Base-by-base conservation (phyloP, 2,329 filamentous ascomycete species). In the Pseudogymnoascus sp. region DNA sequence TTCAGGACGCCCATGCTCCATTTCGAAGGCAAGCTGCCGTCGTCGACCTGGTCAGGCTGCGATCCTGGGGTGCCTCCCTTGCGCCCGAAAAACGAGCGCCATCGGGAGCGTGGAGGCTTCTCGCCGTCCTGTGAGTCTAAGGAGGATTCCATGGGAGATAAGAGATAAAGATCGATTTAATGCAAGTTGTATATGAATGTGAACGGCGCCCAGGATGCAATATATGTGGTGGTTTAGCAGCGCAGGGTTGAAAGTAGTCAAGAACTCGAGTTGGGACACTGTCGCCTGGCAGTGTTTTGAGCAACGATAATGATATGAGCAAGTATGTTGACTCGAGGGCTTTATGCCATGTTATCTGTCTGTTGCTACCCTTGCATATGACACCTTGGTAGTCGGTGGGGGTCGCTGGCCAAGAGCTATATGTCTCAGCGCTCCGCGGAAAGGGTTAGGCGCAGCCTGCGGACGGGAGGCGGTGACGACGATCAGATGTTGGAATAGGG, bases 1-100 rank as follows among this genome's bases (percentile, higher is more conserved):
- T 91, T 92, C 65, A 96, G 74, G 25, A 97, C 89, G n/a, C 92
- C 92, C 76, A 96, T 77, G 57, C 77, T 81, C 83, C 82, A 86
- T 74, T 71, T 80, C 6, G 77, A 70, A 25, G 70, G 70, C 37
- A 61, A 47, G 22, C 60, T 64, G 25, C 64, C 64, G 9, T 64
- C 64, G 14, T 63, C 60, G 4, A 18, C 6, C 36, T 37, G 57
- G n/a, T 22, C 18, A 11, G 47, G 4, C 11, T 54, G 47, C 28
- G 47, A 54, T 33, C 25, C 47, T 54, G 47, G 25, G 16, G 33
- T n/a, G 22, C 6, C 33, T 6, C 33, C 4, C n/a, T 58, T 58
- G 57, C 57, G 33, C 33, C 57, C 33, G 57, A 58, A 38, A 33
- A 58, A 22, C 9, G 57, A 58, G 18, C 57, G 57, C 33, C 33